These are phyloP conservation scores for Xerocomellus chrysenteron DNA, from an alignment of 768 basidiomycete genomes.

Conservation along the genomic window DNA sequence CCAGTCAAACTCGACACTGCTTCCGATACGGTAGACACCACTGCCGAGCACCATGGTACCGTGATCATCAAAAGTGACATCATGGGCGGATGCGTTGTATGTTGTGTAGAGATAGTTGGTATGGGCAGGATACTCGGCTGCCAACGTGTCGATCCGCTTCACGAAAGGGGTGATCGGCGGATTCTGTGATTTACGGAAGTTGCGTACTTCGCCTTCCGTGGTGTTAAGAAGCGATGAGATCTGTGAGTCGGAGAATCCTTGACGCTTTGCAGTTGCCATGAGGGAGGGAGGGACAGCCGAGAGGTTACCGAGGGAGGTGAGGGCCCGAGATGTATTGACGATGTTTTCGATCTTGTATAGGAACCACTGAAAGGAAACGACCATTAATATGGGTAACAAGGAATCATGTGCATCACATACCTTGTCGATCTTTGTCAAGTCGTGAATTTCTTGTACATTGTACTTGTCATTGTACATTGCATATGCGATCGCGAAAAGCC, in stretches of 20 bases:
- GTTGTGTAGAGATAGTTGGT: constrained; percentile 99
- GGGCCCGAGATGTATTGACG: constrained; percentile 76
- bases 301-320: constrained; percentile 70
- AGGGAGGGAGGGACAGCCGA: constrained; percentile 71
- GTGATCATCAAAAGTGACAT: constrained; percentile 92
- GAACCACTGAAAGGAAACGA: constrained; percentile 74
- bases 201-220: constrained; percentile 77
- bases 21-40: constrained; percentile 97
- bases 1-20: constrained; percentile 99
- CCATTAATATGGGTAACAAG: not conserved
- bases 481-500: constrained; percentile 95
- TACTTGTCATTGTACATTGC: constrained; percentile 95
- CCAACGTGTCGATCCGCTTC: constrained; percentile 98
- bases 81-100: constrained; percentile 95
- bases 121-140: constrained; percentile 97
- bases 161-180: constrained; percentile 85
- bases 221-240: constrained; percentile 79
- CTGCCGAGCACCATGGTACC: constrained; percentile 99
- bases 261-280: constrained; percentile 84
- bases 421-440: constrained; percentile 98
- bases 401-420: constrained; percentile 32
- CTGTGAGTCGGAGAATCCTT: constrained; percentile 94
- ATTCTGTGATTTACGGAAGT: constrained; percentile 79
- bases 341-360: constrained; percentile 99
- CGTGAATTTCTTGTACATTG: constrained; percentile 85